Evolutionary conservation across 140 eudicot genomes (phyloP).

Genomic region (Ambrosia hybrid): DNA sequence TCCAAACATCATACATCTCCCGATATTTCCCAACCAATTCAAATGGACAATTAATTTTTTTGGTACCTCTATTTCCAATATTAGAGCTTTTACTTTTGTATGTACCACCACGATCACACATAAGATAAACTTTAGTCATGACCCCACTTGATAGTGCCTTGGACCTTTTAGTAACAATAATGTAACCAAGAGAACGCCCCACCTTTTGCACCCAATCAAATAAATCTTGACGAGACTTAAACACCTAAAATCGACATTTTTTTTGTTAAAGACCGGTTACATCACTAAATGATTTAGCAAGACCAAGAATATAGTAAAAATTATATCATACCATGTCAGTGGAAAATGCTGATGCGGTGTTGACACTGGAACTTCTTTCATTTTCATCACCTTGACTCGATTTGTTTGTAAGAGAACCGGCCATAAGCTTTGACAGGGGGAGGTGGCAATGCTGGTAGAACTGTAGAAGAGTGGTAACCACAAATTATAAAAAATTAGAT

Average conservation of each 20-base stretch:
- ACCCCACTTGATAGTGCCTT: conserved; percentile 5
- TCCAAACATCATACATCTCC: conserved; percentile 22
- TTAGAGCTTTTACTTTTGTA: conserved; percentile 13
- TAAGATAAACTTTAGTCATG: background rate
- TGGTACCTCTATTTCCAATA: background rate
- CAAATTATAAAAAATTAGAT: too few species aligned
- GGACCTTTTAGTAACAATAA: conserved; percentile 18
- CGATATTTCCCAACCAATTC: conserved; percentile 13
- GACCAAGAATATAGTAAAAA: background rate
- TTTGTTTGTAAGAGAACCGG: background rate
- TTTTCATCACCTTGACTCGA: background rate
- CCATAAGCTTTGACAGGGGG: background rate
- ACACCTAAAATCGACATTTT: background rate
- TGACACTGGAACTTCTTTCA: background rate
- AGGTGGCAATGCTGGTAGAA: background rate
- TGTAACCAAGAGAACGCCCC: conserved; percentile 17
- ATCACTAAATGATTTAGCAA: background rate
- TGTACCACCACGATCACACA: conserved; percentile 28
- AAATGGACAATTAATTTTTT: conserved; percentile 28
- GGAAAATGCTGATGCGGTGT: background rate
- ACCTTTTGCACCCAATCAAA: conserved; percentile 16
- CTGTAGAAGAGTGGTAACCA: background rate
- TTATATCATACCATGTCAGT: conserved; percentile 1
- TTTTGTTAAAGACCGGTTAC: background rate
- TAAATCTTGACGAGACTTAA: conserved; percentile 12